Base-by-base conservation (phyloP, 805 yeast species). In the Candida chauliodis region DNA sequence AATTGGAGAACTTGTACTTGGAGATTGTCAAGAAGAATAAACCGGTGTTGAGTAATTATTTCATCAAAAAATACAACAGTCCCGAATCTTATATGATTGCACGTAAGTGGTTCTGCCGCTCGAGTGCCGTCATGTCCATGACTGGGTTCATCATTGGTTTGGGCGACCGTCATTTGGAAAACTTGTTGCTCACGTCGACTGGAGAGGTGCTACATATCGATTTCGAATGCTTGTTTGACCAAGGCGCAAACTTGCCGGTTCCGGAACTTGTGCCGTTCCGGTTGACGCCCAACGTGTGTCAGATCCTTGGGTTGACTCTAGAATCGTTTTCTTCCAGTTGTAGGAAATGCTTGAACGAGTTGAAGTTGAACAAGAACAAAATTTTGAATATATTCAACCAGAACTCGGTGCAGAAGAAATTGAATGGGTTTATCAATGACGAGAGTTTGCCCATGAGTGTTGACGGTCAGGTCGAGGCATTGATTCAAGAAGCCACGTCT, bases 261-360 rank as follows among this genome's bases (percentile, higher is more conserved):
- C 99, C 99, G 0, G 99, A 93, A 54, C 68, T 87, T 21, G 99
- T 93, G 2, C 99, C 99, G 4, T 95, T 93, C 55, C 63, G 99
- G 45, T 64, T 95, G 24, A 87, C 98, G 0, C 67, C 95, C 41
- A 97, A 95, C 56, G 71, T 93, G 37, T 81, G 89, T 4, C 98
- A 93, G 63, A 99, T 95, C 0, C 76, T 95, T 67, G 99, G 99
- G 0, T 70, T 84, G 5, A 76, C 83, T 32, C 93, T 93, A 1
- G 99, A 99, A 0, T 73, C 87, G 0, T 93, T 89, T 58, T 72
- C 96, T 45, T 79, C 75, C 39, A 75, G 95, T 0, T 81, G 95
- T 53, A 98, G 91, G 53, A 88, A 89, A 0, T 84, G 96, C 0
- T 74, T 86, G 51, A 61, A 71, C 4, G 59, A 90, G 21, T 69